Evolutionary conservation across 371 early-diverging fungal species (phyloP), one percentile per base, ranked within the genome.

Genomic region (Mucor irregularis): DNA sequence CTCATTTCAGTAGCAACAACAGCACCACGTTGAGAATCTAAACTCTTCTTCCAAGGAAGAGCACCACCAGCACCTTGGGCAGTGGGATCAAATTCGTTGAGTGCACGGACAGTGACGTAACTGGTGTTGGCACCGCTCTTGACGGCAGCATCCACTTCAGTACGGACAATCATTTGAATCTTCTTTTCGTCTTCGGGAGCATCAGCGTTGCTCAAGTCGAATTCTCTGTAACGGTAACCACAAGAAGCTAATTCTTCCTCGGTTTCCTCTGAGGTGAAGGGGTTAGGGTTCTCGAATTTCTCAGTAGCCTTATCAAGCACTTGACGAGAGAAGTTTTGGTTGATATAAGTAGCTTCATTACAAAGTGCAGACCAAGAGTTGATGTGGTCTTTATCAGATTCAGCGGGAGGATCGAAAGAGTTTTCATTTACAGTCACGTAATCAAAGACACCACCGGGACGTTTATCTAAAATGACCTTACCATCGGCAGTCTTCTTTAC

Each of bases 1-100:
- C 91, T 95, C 88, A 96, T 92, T 72, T 97, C 99, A 33, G 94
- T 92, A 16, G 96, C 96, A 54, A 96, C 90, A 30, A 97, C 93
- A 40, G 97, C 97, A 68, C 96, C 99, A 57, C 97, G 91, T 73
- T 95, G 94, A 31, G 92, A 78, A 79, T 96, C 99, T 47, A 97
- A 83, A 77, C 93, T 94, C 73, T 90, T 84, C 61, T 94, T 87
- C 99, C 99, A 98, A 69, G 94, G 92, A 28, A 96, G 84, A 13
- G 93, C 91, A 43, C 91, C 92, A 42, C 93, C 95, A 30, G 89
- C 78, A 26, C 96, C 96, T 54, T 89, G 80, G 24, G 95, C 94
- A 28, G 87, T 76, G 19, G 90, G 76, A 70, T 96, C 97, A 67
- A 93, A 94, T 73, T 98, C 96, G 68, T 95, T 95, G 61, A 97